These are phyloP conservation scores for Myxozyma mucilagina DNA, from an alignment of 805 yeast species.

Conservation along the genomic window DNA sequence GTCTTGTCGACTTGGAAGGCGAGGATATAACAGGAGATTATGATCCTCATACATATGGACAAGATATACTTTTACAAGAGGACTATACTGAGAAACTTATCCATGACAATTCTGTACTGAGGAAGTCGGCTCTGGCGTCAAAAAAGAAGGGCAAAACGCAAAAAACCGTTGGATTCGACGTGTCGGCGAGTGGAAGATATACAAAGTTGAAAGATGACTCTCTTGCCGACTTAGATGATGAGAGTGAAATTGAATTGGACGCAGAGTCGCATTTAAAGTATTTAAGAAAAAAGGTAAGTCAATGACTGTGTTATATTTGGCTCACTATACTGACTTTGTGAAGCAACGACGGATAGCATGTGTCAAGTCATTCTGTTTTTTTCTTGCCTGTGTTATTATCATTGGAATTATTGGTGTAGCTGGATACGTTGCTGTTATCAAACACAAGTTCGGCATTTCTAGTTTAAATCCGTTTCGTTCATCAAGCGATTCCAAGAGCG, in stretches of 20 bases:
- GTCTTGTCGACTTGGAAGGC: conserved; percentile 18
- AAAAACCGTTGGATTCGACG: conserved; percentile 14
- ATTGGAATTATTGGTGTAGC: conserved; percentile 23
- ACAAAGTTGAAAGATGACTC: conserved; percentile 3
- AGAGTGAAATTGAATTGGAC: conserved; percentile 26
- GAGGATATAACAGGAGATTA: conserved; percentile 31
- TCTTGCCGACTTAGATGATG: conserved; percentile 6
- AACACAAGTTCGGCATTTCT: conserved; percentile 10
- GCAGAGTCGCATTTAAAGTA: conserved; percentile 30
- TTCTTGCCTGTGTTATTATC: conserved; percentile 8
- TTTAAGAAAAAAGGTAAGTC: conserved; percentile 18
- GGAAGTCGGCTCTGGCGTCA: conserved; percentile 16
- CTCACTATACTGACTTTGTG: background rate
- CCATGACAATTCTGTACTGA: conserved; percentile 3
- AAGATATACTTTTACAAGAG: conserved; percentile 15
- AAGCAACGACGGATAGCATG: conserved; percentile 23
- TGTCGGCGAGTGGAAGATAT: conserved; percentile 8
- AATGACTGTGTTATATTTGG: background rate
- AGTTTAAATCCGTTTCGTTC: conserved; percentile 6
- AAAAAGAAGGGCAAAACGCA: conserved; percentile 4
- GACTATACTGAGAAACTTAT: conserved; percentile 24
- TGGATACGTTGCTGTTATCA: conserved; percentile 18
- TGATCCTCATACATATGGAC: conserved; percentile 15
- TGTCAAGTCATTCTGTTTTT: conserved; percentile 14
- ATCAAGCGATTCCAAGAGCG: background rate